A percentile compares a stretch with the other conserved stretches of the same genome.
Evolutionary conservation across 2,329 filamentous ascomycete species (phyloP).

Genomic region (Tolypocladium tundrense): DNA sequence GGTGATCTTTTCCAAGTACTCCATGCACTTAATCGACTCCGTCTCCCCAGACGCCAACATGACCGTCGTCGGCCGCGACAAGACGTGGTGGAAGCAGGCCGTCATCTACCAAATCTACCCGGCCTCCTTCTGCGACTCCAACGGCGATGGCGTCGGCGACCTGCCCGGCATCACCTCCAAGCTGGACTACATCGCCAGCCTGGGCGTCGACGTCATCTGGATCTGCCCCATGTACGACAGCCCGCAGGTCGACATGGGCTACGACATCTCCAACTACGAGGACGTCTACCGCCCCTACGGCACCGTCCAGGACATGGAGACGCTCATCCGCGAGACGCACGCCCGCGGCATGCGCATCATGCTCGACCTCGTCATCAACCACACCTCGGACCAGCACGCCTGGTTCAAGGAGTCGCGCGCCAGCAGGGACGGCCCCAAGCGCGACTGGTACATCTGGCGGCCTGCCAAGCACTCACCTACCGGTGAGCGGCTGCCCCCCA

Average conservation of each 20-base stretch:
- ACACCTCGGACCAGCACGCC: conserved; percentile 60
- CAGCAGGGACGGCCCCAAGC: conserved; percentile 50
- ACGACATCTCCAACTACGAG: conserved; percentile 60
- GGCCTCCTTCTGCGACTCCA: conserved; percentile 45
- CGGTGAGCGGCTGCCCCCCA: conserved; percentile 58
- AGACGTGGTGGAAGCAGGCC: conserved; percentile 45
- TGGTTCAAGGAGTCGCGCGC: conserved; percentile 62
- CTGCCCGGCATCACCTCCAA: conserved; percentile 53
- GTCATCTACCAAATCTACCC: conserved; percentile 52
- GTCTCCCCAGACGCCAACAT: conserved; percentile 5
- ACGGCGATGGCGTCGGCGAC: conserved; percentile 50
- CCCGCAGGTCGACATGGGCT: conserved; percentile 60
- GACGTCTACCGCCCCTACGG: conserved; percentile 56
- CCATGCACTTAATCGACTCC: neutral
- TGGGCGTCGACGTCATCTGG: conserved; percentile 59
- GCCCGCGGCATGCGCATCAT: conserved; percentile 58
- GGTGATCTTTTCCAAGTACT: neutral
- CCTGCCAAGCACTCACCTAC: conserved; percentile 41
- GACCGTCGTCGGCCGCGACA: conserved; percentile 11
- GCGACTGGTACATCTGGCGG: conserved; percentile 58
- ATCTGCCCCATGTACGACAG: conserved; percentile 55
- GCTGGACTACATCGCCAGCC: conserved; percentile 47
- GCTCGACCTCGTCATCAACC: conserved; percentile 69
- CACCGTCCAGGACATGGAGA: conserved; percentile 54
- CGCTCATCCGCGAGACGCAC: conserved; percentile 49